Percentiles rank a stretch among this genome's conserved stretches.
Evolutionary conservation across 768 basidiomycete species (phyloP).

Genomic region (Lactarius sp.): DNA sequence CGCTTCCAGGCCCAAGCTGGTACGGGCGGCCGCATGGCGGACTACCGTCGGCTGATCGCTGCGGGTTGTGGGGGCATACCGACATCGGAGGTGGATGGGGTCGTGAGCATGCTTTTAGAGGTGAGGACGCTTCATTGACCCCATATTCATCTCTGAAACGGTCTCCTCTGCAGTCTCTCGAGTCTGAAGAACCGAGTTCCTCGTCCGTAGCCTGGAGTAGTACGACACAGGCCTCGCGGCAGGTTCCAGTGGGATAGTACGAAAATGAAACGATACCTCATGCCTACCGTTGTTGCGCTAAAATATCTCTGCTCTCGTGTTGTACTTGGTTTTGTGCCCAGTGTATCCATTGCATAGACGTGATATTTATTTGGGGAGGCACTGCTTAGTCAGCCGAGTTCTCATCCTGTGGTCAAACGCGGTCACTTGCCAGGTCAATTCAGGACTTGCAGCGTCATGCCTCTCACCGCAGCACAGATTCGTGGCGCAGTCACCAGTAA

Average conservation of each 20-base stretch:
- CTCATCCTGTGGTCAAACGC: not conserved
- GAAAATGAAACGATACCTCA: conserved; percentile 4
- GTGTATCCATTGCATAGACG: conserved; percentile 16
- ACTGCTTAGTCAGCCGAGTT: conserved; percentile 14
- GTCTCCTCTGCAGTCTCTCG: conserved; percentile 55
- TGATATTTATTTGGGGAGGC: not conserved
- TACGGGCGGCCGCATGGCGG: conserved; percentile 81
- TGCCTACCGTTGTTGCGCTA: conserved; percentile 12
- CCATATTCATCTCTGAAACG: not conserved
- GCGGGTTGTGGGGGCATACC: conserved; percentile 86
- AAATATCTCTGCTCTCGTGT: conserved; percentile 15
- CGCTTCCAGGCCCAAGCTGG: conserved; percentile 85
- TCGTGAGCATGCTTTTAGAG: conserved; percentile 81
- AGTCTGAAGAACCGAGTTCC: conserved; percentile 74
- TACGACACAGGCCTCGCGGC: conserved; percentile 14
- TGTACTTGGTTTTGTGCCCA: conserved; percentile 24
- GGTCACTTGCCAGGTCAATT: not conserved
- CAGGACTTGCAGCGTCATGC: conserved; percentile 5
- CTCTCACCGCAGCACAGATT: conserved; percentile 22
- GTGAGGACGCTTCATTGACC: conserved; percentile 37
- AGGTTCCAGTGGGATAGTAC: conserved; percentile 23
- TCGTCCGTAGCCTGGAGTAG: conserved; percentile 42
- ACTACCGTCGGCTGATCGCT: conserved; percentile 85
- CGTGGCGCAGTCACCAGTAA: conserved; percentile 20
- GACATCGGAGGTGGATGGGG: conserved; percentile 82